phyloP scores from a whole-genome alignment of 2,329 filamentous ascomycete genomes.

The Colletotrichum sp. region DNA sequence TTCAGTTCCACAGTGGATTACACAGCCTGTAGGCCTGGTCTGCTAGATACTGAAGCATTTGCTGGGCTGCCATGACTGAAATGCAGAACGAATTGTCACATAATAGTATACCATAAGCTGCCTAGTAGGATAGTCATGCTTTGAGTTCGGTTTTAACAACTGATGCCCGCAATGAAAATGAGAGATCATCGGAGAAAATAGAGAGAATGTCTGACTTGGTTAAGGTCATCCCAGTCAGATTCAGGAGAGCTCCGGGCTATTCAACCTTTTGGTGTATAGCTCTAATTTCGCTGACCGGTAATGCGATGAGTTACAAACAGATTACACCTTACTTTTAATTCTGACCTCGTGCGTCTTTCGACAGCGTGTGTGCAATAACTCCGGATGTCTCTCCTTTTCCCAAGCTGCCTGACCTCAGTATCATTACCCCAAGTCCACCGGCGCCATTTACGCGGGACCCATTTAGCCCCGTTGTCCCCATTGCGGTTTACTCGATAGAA shows the following conservation, averaged over 20 bases:
- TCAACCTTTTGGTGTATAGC: accelerated
- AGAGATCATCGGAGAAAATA: not conserved
- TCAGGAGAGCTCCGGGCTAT: not conserved
- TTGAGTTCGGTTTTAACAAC: too few relatives aligned
- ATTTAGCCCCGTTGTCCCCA: not conserved
- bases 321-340: not conserved
- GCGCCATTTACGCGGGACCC: not conserved
- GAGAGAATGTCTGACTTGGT: not conserved
- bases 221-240: not conserved
- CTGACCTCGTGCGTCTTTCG: not conserved
- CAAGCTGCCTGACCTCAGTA: not conserved
- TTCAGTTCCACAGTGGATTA: not conserved
- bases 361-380: not conserved
- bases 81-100: not conserved
- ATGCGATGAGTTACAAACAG: accelerated
- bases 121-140: too few relatives aligned
- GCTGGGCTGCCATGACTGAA: not conserved
- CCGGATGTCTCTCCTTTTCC: not conserved
- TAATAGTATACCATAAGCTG: too few relatives aligned
- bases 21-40: not conserved
- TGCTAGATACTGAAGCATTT: accelerated
- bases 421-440: not conserved
- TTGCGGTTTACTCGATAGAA: not conserved
- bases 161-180: too few relatives aligned
- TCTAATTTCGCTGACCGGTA: not conserved